phyloP scores from a whole-genome alignment of 129 eudicot genomes.

The Ambrosia trifida region DNA sequence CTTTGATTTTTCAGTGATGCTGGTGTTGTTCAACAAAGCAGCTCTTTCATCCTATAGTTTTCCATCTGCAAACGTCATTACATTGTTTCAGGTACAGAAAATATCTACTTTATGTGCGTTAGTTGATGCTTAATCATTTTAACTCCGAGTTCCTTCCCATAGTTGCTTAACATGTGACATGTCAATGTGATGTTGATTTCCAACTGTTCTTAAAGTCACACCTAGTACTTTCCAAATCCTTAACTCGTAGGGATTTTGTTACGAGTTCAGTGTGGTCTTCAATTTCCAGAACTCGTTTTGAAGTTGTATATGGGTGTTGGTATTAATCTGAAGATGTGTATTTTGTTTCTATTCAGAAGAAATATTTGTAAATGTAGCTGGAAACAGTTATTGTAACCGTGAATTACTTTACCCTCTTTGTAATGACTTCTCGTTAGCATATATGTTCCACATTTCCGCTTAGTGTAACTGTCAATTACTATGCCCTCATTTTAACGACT shows the following conservation, averaged over 20 bases:
- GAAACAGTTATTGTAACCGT: not conserved
- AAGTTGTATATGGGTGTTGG: not conserved
- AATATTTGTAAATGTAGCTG: not conserved
- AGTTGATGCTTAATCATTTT: not conserved
- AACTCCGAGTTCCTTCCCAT: not conserved
- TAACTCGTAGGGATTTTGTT: not conserved
- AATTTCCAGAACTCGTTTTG: not conserved
- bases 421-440: not conserved
- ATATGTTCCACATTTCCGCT: not conserved
- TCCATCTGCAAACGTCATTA: constrained; percentile 80
- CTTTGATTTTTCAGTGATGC: constrained; percentile 55
- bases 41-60: constrained; percentile 81
- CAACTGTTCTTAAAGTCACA: not conserved
- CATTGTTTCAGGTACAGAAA: constrained; percentile 60
- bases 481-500: not conserved
- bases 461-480: no score
- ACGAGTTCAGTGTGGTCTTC: not conserved
- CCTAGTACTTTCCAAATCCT: not conserved
- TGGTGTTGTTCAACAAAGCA: constrained; percentile 80
- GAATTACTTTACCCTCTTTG: not conserved
- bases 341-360: not conserved
- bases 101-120: not conserved
- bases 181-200: constrained; percentile 20
- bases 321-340: not conserved
- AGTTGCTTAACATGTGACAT: not conserved